A percentile compares a stretch with the other conserved stretches of the same genome.
Evolutionary conservation across 2,329 filamentous ascomycete genomes (phyloP).

Genomic region (Ophiostoma pallidulum): DNA sequence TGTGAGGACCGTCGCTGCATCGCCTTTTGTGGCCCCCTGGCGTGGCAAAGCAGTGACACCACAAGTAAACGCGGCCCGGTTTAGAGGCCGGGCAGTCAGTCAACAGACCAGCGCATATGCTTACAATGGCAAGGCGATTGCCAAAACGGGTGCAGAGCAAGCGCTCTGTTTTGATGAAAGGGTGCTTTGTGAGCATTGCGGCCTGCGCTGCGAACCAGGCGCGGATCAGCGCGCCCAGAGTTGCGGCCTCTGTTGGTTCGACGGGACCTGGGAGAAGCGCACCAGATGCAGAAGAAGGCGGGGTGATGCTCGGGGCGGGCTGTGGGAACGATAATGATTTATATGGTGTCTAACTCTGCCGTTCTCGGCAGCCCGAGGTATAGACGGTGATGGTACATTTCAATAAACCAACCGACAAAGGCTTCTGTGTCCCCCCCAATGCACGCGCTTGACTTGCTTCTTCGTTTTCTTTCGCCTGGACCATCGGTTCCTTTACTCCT

Average conservation of each 20-base stretch:
- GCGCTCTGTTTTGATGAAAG: too few relatives aligned
- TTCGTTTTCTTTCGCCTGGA: neutral
- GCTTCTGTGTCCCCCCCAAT: neutral
- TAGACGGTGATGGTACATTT: conserved; percentile 14
- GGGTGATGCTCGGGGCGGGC: too few relatives aligned
- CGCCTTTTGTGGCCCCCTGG: neutral
- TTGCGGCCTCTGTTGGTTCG: too few relatives aligned
- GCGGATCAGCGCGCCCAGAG: neutral
- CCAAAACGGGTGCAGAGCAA: too few relatives aligned
- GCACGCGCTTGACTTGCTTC: neutral
- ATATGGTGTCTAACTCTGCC: conserved; percentile 9
- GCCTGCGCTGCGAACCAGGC: conserved; percentile 1
- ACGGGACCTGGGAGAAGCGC: too few relatives aligned
- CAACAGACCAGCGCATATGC: too few relatives aligned
- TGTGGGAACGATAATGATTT: neutral
- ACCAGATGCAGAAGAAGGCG: too few relatives aligned
- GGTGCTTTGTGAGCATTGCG: neutral
- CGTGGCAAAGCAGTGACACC: too few relatives aligned
- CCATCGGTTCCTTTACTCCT: conserved; percentile 14
- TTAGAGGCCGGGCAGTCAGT: too few relatives aligned
- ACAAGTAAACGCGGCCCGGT: too few relatives aligned
- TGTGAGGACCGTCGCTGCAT: neutral
- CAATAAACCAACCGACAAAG: conserved; percentile 6
- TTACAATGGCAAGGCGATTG: too few relatives aligned
- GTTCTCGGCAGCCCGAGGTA: neutral